phyloP scores from a whole-genome alignment of 768 basidiomycete genomes.

The Holtermanniella nyarrowii region DNA sequence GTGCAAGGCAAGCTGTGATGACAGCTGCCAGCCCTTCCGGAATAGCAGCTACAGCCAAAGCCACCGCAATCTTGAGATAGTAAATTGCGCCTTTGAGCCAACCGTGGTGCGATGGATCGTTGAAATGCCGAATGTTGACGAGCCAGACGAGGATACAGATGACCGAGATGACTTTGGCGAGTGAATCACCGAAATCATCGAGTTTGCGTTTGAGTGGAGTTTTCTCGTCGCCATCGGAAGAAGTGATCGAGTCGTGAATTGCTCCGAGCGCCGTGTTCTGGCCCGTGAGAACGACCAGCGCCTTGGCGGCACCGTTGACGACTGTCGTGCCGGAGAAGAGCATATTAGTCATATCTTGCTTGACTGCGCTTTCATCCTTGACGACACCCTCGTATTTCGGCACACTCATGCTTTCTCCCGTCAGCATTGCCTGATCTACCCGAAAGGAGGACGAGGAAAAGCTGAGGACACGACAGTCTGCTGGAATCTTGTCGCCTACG shows the following conservation, averaged over 20 bases:
- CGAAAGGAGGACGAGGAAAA: conserved; percentile 88
- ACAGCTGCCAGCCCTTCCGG: conserved; percentile 98
- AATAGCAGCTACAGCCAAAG: conserved; percentile 96
- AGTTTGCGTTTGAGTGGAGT: conserved; percentile 94
- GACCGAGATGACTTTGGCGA: conserved; percentile 94
- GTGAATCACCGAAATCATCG: conserved; percentile 94
- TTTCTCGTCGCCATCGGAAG: conserved; percentile 70
- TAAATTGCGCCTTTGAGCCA: conserved; percentile 87
- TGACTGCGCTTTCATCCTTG: conserved; percentile 67
- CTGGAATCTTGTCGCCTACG: conserved; percentile 91
- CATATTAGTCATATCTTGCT: conserved; percentile 97
- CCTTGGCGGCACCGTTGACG: conserved; percentile 80
- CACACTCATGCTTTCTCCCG: conserved; percentile 84
- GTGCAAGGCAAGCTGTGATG: conserved; percentile 89
- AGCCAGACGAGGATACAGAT: conserved; percentile 97
- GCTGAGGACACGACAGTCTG: conserved; percentile 80
- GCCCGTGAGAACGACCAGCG: conserved; percentile 81
- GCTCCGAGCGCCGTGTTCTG: conserved; percentile 83
- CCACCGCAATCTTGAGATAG: conserved; percentile 99
- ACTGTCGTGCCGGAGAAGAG: conserved; percentile 93
- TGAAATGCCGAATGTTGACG: conserved; percentile 92
- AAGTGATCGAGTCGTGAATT: conserved; percentile 91
- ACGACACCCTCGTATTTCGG: conserved; percentile 65
- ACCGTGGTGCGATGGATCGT: conserved; percentile 87
- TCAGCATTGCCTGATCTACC: conserved; percentile 91